Base-by-base conservation (phyloP, 2,329 filamentous ascomycete species). In the Nothopassalora personata region DNA sequence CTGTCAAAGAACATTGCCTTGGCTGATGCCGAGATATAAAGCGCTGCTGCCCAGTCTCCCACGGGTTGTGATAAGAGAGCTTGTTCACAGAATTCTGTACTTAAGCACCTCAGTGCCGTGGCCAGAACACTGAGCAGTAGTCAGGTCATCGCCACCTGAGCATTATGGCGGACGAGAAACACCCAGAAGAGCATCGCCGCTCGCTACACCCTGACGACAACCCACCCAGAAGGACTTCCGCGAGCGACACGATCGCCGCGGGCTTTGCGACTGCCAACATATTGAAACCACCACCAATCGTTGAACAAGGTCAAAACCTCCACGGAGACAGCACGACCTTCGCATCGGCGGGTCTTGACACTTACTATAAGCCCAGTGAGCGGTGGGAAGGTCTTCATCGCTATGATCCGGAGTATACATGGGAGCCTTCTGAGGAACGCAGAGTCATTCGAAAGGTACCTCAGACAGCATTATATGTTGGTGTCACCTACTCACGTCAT, bases 381-480 rank as follows among this genome's bases (percentile, higher is more conserved):
- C 23, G 52, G 5, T 87, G 86, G 64, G 84, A 87, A 66, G 82
- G 83, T 3, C 71, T 76, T 8, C 83, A 86, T 70, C 76, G 83
- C 53, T 86, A 80, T 67, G 83, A 86, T 64, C 83, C 83, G 0
- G 68, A 75, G 1, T 82, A 80, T 48, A 74, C 77, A 46, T 86
- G 84, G 83, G 79, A 80, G 3, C 72, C 76, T 5, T 74, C 77
- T 47, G 84, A 86, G 64, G 84, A 86, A 70, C 78, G 75, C 67
- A 77, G 69, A 50, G 68, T 86, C 1, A 76, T 85, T 8, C 73
- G 81, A 51, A 83, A 80, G 72, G 79, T 83, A 23, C 3, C 3
- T 23, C 23, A 23, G 23, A 23, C 23, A 23, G 23, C 23, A 23
- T 23, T 23, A 23, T 23, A 67, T 30, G 48, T 33, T 31, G 18